A percentile compares a stretch with the other conserved stretches of the same genome.
Evolutionary conservation across 2,329 filamentous ascomycete genomes (phyloP).

Genomic region (Fusarium floridanum): DNA sequence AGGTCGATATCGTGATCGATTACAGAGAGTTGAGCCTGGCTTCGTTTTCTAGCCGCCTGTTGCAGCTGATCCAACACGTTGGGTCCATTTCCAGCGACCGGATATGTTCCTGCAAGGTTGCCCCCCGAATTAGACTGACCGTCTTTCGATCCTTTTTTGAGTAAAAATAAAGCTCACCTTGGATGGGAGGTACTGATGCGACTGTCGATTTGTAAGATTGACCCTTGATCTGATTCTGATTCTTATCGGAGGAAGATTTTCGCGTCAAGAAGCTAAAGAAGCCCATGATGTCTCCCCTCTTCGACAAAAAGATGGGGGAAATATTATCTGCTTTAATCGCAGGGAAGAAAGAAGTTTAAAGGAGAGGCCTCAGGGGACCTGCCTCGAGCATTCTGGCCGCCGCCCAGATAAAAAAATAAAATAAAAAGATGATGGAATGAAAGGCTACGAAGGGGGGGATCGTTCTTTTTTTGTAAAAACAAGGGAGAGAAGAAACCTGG

Average conservation of each 20-base stretch:
- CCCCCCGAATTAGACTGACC: too few relatives aligned
- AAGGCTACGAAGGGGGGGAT: neutral
- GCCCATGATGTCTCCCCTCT: slow-evolving; percentile 38
- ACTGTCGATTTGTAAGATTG: slow-evolving; percentile 45
- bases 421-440: neutral
- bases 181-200: slow-evolving; percentile 42
- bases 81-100: slow-evolving; percentile 45
- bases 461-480: slow-evolving; percentile 29
- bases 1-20: slow-evolving; percentile 9
- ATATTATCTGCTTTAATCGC: neutral
- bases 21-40: slow-evolving; percentile 37
- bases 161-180: slow-evolving; percentile 28
- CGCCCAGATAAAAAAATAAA: slow-evolving; percentile 1
- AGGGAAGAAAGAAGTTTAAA: slow-evolving; percentile 6
- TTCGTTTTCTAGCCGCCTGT: slow-evolving; percentile 44
- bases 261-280: slow-evolving; percentile 44
- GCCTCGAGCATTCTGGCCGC: slow-evolving; percentile 32
- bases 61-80: slow-evolving; percentile 45
- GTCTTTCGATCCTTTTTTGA: neutral
- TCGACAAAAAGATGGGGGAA: neutral
- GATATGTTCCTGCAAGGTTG: slow-evolving; percentile 40
- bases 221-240: slow-evolving; percentile 26
- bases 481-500: slow-evolving; percentile 5
- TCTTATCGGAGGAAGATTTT: slow-evolving; percentile 29
- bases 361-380: slow-evolving; percentile 32